phyloP scores from a whole-genome alignment of 176 grass and related monocot genomes.

The Dendrocalamus sinicus region DNA sequence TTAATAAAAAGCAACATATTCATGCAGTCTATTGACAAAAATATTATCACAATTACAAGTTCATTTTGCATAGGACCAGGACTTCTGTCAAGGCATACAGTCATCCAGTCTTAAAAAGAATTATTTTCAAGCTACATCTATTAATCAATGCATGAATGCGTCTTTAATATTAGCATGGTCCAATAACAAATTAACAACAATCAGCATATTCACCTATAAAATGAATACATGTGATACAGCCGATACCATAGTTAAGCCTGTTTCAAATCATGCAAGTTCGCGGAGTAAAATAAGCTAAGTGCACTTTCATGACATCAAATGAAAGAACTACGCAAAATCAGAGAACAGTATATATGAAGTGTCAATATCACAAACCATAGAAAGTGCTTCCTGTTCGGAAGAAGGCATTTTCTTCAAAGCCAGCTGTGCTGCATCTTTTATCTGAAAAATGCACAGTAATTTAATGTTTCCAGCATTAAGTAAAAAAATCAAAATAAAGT shows the following conservation, averaged over 20 bases:
- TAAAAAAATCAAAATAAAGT: constrained; percentile 18
- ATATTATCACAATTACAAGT: background rate
- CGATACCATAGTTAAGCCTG: background rate
- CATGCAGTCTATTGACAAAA: background rate
- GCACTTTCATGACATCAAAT: constrained; percentile 12
- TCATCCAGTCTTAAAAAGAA: background rate
- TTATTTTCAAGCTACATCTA: background rate
- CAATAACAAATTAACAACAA: too few relatives aligned
- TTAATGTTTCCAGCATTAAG: constrained; percentile 41
- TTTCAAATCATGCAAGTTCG: background rate
- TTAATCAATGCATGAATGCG: background rate
- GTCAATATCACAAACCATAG: constrained; percentile 63
- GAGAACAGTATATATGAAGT: background rate
- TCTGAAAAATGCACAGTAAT: constrained; percentile 62
- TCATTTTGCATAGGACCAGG: background rate
- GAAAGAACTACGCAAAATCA: background rate
- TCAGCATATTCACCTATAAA: too few relatives aligned
- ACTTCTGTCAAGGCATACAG: constrained; percentile 5
- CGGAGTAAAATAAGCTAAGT: background rate
- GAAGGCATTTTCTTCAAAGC: constrained; percentile 99
- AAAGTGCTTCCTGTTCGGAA: constrained; percentile 94
- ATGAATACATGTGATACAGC: background rate
- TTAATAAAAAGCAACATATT: background rate
- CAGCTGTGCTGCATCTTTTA: constrained; percentile 96
- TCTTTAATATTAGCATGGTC: too few relatives aligned